Base-by-base conservation (phyloP, 1,284 basidiomycete species). In the Schizophyllum amplum region DNA sequence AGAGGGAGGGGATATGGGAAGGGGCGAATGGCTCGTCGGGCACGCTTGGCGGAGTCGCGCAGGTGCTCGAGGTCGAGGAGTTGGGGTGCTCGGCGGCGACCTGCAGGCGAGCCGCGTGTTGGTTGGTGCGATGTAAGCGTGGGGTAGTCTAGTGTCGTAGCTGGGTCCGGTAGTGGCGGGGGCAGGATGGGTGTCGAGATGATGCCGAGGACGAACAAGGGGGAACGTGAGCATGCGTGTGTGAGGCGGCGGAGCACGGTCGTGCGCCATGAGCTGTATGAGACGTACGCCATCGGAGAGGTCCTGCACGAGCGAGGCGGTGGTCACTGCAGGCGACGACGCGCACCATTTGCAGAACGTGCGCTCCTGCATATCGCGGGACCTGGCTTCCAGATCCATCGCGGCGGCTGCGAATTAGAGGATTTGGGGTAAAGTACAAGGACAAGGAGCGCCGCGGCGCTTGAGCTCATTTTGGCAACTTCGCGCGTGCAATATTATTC, bases 21-120 rank as follows among this genome's bases (percentile, higher is more conserved):
- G n/a, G n/a, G n/a, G n/a, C n/a, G n/a, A n/a, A n/a, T n/a, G n/a
- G 85, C 71, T 99, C 96, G 69, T 99, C 96, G 0, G 96, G 96
- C 57, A n/a, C n/a, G n/a, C n/a, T 82, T 84, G 22, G 78, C 76
- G 0, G 87, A 83, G 65, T 96, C 94, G 66, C 94, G 96, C n/a
- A 99, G 72, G 76, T 99, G 96, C 58, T 94, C 89, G 0, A 99
- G 95, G 74, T 99, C 96, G 25, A 99, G 81, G 17, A 99, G 75
- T 85, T 86, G 4, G 98, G 81, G 66, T 90, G 85, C 64, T 94
- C 83, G 57, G 91, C 87, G 0, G 94, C 94, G 23, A 96, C 77
- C 58, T 82, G 68, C 98, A 97, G 1, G 95, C 94, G 1, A 93
- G 78, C 53, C 80, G 80, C 5, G 93, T 95, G 68, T 94, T 95